Base-by-base conservation (phyloP, 768 basidiomycete genomes). In the Russula olivacea region DNA sequence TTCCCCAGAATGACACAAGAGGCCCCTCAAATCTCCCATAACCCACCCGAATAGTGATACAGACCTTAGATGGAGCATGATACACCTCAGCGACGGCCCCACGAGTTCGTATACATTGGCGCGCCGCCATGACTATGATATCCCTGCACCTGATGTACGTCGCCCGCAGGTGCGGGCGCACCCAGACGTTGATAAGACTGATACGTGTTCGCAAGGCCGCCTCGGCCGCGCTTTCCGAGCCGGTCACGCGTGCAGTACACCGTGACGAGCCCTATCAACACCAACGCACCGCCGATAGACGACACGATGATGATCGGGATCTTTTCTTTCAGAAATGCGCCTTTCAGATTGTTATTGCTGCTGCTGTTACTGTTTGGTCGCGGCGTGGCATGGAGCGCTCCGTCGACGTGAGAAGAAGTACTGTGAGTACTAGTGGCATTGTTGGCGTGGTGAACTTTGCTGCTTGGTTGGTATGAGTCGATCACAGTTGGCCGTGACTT, bases 131-230 rank as follows among this genome's bases (percentile, higher is more conserved):
- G 43, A 5, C 21, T 21, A 23, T 47, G 32, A 45, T 53, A 58
- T n/a, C 50, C 61, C 11, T 2, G 32, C 43, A 63, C 55, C n/a
- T 47, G 45, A 21, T 12, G 21, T 21, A 45, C 17, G 8, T 47
- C 43, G 25, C 34, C 45, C 17, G 43, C 23, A n/a, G 56, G 56
- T 2, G 50, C 56, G 4, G 51, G 51, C 34, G n/a, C 56, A 2
- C 21, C 34, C 10, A 58, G 25, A 6, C 25, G 56, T n/a, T 52
- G 56, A 53, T 58, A 62, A 19, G 61, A 57, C 30, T 21, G 23
- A 40, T 57, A 57, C 32, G 40, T 49, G 45, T 47, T 47, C 45
- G 21, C 45, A 21, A 47, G 45, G 45, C 45, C 11, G 3, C 45
- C n/a, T 47, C 21, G n/a, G 45, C 21, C 21, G 45, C 45, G 45